A percentile compares a stretch with the other conserved stretches of the same genome.
These are phyloP conservation scores for Leptographium procerum DNA, from an alignment of 2,329 filamentous ascomycete species.

Conservation along the genomic window DNA sequence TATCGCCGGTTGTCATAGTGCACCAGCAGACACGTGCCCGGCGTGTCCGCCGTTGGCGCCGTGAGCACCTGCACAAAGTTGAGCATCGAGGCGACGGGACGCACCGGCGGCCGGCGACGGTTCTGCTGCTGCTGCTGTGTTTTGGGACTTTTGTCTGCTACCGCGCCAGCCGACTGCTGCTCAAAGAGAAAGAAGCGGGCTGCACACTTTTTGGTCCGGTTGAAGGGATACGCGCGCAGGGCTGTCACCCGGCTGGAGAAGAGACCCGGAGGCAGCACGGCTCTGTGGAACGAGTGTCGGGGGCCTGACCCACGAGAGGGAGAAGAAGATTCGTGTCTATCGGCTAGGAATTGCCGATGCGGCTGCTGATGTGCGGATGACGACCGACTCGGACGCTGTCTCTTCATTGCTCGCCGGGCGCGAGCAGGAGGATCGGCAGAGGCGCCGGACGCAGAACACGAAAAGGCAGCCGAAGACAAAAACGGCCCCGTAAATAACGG, in stretches of 20 bases:
- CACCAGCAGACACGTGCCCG: conserved; percentile 64
- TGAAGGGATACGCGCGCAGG: not conserved
- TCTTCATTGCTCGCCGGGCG: not conserved
- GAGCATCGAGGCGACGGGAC: conserved; percentile 43
- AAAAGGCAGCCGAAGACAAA: no score
- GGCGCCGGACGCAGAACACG: not conserved
- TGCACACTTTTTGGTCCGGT: not conserved
- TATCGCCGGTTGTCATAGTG: conserved; percentile 77
- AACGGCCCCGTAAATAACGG: no score
- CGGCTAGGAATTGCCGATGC: not conserved
- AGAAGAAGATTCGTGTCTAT: no score
- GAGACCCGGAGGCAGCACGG: conserved; percentile 1
- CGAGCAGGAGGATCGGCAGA: not conserved
- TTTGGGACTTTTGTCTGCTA: not conserved
- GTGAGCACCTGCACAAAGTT: conserved; percentile 64
- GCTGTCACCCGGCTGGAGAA: not conserved
- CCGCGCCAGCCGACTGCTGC: not conserved
- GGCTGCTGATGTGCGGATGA: not conserved
- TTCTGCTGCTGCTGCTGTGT: not conserved
- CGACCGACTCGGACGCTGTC: not conserved
- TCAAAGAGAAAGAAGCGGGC: conserved; percentile 7
- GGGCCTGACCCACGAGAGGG: not conserved
- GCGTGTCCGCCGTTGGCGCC: conserved; percentile 78
- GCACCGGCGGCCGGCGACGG: not conserved
- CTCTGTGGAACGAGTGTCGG: not conserved